Evolutionary conservation across 140 eudicot species (phyloP), one percentile per base, ranked within the genome.

Genomic region (Anethum foeniculum): DNA sequence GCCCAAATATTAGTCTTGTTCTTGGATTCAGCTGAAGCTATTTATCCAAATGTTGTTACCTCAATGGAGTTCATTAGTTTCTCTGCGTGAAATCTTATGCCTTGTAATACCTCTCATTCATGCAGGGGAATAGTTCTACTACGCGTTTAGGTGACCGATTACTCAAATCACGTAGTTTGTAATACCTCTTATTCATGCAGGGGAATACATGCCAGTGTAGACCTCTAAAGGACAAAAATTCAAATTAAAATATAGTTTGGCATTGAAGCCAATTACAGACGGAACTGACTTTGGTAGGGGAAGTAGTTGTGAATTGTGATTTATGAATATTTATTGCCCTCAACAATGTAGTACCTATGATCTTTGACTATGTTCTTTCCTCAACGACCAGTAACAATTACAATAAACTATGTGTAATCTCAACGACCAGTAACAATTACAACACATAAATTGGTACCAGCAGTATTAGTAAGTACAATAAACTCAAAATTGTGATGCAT

Each of bases 141-240:
- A 81, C 85, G 86, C 84, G 92, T 58, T 77, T 95, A 82, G 99
- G 99, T 27, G 90, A 86, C 71, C 90, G 83, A 80, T 71, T 95
- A 86, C 86, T 95, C 75, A 92, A 88, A 84, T 62, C 95, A 49
- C 94, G 97, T 68, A 89, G 93, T 84, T 82, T 95, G 81, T 95
- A n/a, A n/a, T n/a, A n/a, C n/a, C n/a, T n/a, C n/a, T n/a, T n/a
- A n/a, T n/a, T n/a, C n/a, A n/a, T n/a, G n/a, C n/a, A n/a, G n/a
- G n/a, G n/a, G n/a, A n/a, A n/a, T n/a, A n/a, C n/a, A n/a, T n/a
- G n/a, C n/a, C n/a, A n/a, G n/a, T n/a, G n/a, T n/a, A n/a, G n/a
- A n/a, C n/a, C n/a, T n/a, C n/a, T n/a, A n/a, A n/a, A n/a, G n/a
- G n/a, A n/a, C n/a, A n/a, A n/a, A n/a, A n/a, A n/a, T n/a, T n/a